Evolutionary conservation across 2,329 filamentous ascomycete genomes (phyloP), one percentile per base, ranked within the genome.

Genomic region (Parastagonospora avenae): DNA sequence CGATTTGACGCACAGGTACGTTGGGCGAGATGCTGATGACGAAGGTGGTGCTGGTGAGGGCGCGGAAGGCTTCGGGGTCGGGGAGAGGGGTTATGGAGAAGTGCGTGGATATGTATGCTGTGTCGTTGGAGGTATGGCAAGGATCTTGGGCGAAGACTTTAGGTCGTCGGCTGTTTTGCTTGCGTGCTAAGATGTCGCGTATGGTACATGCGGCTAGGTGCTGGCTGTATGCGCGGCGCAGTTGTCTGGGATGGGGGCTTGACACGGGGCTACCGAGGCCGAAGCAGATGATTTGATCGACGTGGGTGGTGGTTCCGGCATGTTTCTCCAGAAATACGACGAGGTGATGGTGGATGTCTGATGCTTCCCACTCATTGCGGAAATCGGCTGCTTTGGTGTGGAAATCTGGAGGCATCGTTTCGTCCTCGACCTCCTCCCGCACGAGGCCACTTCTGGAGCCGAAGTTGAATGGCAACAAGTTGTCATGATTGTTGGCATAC

Each of bases 21-120:
- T 49, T 35, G 4, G 46, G 41, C 2, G 46, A n/a, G 8, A 49
- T 6, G 4, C 9, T 33, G 14, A 49, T 15, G 27, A 49, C 46
- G 27, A 49, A 44, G 4, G 46, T 49, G n/a, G 39, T 39, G 11
- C 46, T 40, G n/a, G 39, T 29, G 16, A 49, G 46, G 5, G 41
- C 35, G 33, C 28, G 43, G 46, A 49, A 49, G 28, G 40, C 46
- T 39, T 49, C 46, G 27, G 46, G 46, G 28, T 49, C 46, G 28
- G 31, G 24, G 28, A 49, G 33, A 7, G 27, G n/a, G 10, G n/a
- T 29, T 9, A 38, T 44, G 10, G 39, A 27, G 8, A 49, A 39
- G 6, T 44, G 46, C 9, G 14, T 12, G 4, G 16, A 11, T 4
- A 49, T 4, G 16, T 39, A 40, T 2, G 40, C 11, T 10, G 15